Evolutionary conservation across 2,329 filamentous ascomycete species (phyloP).

Genomic region (Aspergillus ruber): DNA sequence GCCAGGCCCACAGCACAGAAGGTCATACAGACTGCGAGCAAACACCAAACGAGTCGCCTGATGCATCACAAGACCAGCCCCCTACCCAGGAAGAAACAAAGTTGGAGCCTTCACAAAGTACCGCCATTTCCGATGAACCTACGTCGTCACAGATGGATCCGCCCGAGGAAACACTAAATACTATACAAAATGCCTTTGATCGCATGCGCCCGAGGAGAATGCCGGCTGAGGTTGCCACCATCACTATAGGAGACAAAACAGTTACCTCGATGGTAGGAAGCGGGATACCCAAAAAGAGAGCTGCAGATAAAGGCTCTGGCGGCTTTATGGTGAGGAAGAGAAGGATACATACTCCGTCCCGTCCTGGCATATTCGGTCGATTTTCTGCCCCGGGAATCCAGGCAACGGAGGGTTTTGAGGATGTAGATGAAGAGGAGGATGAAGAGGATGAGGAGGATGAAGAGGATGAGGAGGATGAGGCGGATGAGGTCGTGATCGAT

Average conservation of each 20-base stretch:
- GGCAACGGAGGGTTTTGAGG: slow-evolving; percentile 12
- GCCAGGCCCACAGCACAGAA: neutral
- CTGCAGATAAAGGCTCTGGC: slow-evolving; percentile 20
- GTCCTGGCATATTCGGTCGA: slow-evolving; percentile 37
- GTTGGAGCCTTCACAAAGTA: slow-evolving; percentile 5
- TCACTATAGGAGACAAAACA: slow-evolving; percentile 66
- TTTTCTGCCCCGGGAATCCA: slow-evolving; percentile 53
- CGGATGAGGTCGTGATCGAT: slow-evolving; percentile 21
- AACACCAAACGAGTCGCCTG: neutral
- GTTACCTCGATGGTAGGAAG: slow-evolving; percentile 60
- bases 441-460: slow-evolving; percentile 22
- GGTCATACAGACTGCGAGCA: neutral
- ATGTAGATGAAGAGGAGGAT: slow-evolving; percentile 20
- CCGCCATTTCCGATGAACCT: slow-evolving; percentile 2
- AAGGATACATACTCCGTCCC: slow-evolving; percentile 31
- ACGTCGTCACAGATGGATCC: slow-evolving; percentile 7
- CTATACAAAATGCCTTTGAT: slow-evolving; percentile 57
- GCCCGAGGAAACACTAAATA: slow-evolving; percentile 32
- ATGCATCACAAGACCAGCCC: slow-evolving; percentile 6
- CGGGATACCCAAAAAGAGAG: slow-evolving; percentile 35
- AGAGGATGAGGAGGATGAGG: no score
- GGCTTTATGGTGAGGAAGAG: slow-evolving; percentile 31
- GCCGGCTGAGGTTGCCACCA: slow-evolving; percentile 61
- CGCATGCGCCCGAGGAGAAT: slow-evolving; percentile 59
- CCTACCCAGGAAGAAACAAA: slow-evolving; percentile 6